These are phyloP conservation scores for Geum urbanum DNA, from an alignment of 306 rosid species.

Conservation along the genomic window DNA sequence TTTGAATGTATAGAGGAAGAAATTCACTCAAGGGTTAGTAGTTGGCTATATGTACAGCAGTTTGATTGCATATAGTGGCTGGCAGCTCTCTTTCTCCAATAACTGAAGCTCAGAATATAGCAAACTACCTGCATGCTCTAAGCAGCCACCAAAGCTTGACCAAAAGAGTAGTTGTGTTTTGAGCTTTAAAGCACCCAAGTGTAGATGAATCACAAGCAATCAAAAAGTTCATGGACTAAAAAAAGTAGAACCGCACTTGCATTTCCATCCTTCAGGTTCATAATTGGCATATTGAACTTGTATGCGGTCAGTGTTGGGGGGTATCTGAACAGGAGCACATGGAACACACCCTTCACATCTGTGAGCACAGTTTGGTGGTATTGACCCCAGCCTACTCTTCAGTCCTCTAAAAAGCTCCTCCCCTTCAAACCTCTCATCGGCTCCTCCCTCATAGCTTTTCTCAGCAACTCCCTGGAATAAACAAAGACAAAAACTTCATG, in stretches of 20 bases:
- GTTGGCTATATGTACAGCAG: not conserved
- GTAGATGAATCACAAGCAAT: not conserved
- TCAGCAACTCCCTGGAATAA: slow-evolving; percentile 13
- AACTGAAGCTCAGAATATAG: not conserved
- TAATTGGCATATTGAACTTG: slow-evolving; percentile 34
- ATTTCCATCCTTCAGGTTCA: slow-evolving; percentile 43
- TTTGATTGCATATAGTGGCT: not conserved
- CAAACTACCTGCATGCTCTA: not conserved
- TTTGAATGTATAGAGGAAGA: no score
- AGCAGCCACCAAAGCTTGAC: not conserved
- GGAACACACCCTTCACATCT: slow-evolving; percentile 33
- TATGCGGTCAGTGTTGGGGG: slow-evolving; percentile 16
- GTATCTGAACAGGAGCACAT: slow-evolving; percentile 37
- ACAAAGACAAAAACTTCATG: not conserved
- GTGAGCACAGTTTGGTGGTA: slow-evolving; percentile 37
- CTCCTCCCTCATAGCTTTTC: not conserved
- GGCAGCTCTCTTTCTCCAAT: not conserved
- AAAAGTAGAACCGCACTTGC: slow-evolving; percentile 39
- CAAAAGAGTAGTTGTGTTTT: not conserved
- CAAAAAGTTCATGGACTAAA: slow-evolving; percentile 25
- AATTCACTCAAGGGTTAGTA: not conserved
- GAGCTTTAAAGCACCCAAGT: not conserved
- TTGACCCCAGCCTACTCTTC: slow-evolving; percentile 36
- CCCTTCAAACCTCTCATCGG: not conserved
- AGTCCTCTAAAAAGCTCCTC: slow-evolving; percentile 12